phyloP scores from a whole-genome alignment of 73 alveolate species.

The Paramecium tetraurelia region DNA sequence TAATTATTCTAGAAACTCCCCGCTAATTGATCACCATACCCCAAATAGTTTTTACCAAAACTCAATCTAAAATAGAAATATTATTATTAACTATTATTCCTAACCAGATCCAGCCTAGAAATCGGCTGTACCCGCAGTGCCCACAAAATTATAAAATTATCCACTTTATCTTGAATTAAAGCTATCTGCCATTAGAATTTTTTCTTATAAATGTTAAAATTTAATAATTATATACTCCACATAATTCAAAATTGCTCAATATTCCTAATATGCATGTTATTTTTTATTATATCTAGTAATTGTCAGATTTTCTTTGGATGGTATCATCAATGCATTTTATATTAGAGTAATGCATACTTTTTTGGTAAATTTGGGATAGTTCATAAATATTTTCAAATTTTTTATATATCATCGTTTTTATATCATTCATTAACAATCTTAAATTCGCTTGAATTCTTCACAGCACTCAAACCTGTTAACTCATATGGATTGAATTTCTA shows the following conservation, averaged over 20 bases:
- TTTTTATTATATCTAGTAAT: neutral
- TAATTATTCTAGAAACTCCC: constrained; percentile 11
- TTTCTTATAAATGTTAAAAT: neutral
- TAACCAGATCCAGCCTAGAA: neutral
- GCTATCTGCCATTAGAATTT: constrained; percentile 26
- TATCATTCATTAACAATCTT: neutral
- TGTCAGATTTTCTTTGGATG: neutral
- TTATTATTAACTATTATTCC: neutral
- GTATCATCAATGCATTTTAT: neutral
- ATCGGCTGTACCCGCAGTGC: constrained; percentile 34
- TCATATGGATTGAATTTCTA: neutral
- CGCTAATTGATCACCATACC: neutral
- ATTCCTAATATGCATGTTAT: neutral
- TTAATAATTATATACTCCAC: neutral
- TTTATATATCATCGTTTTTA: neutral
- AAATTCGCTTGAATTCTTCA: neutral
- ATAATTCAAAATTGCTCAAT: neutral
- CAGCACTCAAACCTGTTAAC: neutral
- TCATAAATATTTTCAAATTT: neutral
- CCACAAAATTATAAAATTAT: constrained; percentile 4
- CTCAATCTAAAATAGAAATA: neutral
- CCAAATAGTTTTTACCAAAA: neutral
- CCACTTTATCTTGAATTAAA: constrained; percentile 13
- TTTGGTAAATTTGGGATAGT: neutral
- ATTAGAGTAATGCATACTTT: neutral